Evolutionary conservation across 2,329 filamentous ascomycete species (phyloP), one percentile per base, ranked within the genome.

Genomic region (Fusarium circinatum): DNA sequence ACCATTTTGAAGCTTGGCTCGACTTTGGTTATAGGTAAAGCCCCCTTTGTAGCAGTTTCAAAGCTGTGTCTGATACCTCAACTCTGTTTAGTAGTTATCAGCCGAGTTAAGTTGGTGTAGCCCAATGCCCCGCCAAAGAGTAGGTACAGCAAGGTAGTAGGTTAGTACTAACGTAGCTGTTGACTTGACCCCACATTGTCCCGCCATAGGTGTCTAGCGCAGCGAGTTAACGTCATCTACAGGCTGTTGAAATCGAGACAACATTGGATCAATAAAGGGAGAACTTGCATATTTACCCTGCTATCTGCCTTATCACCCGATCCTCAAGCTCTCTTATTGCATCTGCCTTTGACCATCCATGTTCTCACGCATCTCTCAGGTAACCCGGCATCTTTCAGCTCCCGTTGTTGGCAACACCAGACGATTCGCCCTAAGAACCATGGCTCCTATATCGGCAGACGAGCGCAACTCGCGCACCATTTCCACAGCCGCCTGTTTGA

Each of bases 401-500:
- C 75, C 81, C 15, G 68, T 76, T 38, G 60, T 76, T 47, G 62
- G 70, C 24, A 87, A 86, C 49, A 80, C 83, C 54, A 74, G 73
- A 62, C 77, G 72, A 62, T 73, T 75, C 57, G 55, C 70, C n/a
- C 57, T 78, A 39, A 82, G 73, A 79, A 89, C 88, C 84, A 84
- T 80, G 45, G 65, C 73, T 64, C 57, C 71, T 63, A 61, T 83
- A 70, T 83, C 84, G 77, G 81, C 86, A 67, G 85, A 87, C 67
- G 86, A 89, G 78, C 86, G 89, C 73, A 88, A 87, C 78, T 85
- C 88, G 77, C 87, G 91, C 79, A 91, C 89, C 68, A 97, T 98
- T 76, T 91, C 94, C 80, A 98, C 95, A 52, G 96, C 96, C 17
- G 96, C 93, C 64, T 97, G 94, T 82, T 84, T 98, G 73, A 95